Base-by-base conservation (phyloP, 805 yeast species). In the Lachancea nothofagi region DNA sequence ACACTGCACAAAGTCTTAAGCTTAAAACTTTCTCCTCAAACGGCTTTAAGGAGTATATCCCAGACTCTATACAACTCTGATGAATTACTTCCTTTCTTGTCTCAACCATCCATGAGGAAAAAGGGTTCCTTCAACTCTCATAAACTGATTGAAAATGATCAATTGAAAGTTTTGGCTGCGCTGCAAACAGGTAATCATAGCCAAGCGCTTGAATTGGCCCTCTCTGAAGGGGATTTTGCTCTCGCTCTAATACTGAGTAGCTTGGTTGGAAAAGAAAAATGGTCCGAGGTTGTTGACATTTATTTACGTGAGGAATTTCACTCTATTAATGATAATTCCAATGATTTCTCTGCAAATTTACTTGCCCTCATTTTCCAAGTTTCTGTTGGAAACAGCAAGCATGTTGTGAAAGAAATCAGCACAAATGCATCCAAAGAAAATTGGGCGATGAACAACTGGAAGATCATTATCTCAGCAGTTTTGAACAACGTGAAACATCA, bases 161-260 rank as follows among this genome's bases (percentile, higher is more conserved):
- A 41, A 27, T 53, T 38, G 49, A 55, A 29, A 44, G 68, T 44
- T 51, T 61, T 51, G 46, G 59, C 47, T 25, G 56, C 67, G 30
- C 64, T 78, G 28, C 79, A 77, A 47, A 60, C 65, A 4, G 96
- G 96, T 1, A 70, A 80, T 41, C 74, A 78, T 18, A 76, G 74
- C 10, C 72, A 69, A 4, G 96, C 96, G 0, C 61, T 88, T 34
- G 67, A 71, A 18, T 64, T 69, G 40, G 79, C 93, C 1, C 57
- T 88, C 14, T 66, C 72, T 1, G 73, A 75, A 38, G 73, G 77
- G 7, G 84, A 85, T 48, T 89, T 85, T 82, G 78, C 90, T 0
- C 67, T 88, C 59, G 83, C 96, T 0, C 61, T 90, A 40, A 57
- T 87, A 22, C 65, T 89, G 36, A 79, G 94, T 1, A 73, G 80